These are phyloP conservation scores for Phytophthora crassamura DNA, from an alignment of 352 stramenopile species.

Conservation along the genomic window DNA sequence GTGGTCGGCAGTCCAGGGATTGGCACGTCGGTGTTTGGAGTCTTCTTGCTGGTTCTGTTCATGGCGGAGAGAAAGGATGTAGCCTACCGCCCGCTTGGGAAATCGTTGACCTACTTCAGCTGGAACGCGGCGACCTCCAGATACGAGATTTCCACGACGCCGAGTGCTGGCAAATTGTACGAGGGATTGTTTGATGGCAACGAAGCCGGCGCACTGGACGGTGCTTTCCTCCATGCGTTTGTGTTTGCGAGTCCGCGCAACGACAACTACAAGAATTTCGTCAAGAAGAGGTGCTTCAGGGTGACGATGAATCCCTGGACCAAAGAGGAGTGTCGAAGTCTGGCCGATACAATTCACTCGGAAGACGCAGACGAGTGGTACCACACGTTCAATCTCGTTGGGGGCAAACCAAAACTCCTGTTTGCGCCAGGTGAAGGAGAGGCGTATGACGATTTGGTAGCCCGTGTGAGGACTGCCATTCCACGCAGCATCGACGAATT, in stretches of 20 bases:
- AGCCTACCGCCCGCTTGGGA: slow-evolving; percentile 9
- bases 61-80: slow-evolving; percentile 20
- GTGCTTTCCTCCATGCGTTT: background rate
- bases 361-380: slow-evolving; percentile 21
- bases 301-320: slow-evolving; percentile 29
- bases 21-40: background rate
- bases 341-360: slow-evolving; percentile 11
- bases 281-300: slow-evolving; percentile 21
- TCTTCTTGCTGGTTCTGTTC: slow-evolving; percentile 10
- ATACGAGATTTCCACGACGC: slow-evolving; percentile 1
- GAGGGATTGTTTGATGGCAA: slow-evolving; percentile 5
- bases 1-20: background rate
- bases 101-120: background rate
- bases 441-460: no score
- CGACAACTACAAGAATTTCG: slow-evolving; percentile 18
- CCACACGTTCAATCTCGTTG: slow-evolving; percentile 24
- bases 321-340: slow-evolving; percentile 19
- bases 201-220: background rate
- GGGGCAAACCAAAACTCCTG: slow-evolving; percentile 22
- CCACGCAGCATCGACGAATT: no score
- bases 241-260: slow-evolving; percentile 17
- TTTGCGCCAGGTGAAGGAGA: slow-evolving; percentile 1
- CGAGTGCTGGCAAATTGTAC: background rate
- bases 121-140: background rate
- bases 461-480: no score